Conservation (phyloP, 2,329 filamentous ascomycete genomes). For the Aspergillus sergii region DNA sequence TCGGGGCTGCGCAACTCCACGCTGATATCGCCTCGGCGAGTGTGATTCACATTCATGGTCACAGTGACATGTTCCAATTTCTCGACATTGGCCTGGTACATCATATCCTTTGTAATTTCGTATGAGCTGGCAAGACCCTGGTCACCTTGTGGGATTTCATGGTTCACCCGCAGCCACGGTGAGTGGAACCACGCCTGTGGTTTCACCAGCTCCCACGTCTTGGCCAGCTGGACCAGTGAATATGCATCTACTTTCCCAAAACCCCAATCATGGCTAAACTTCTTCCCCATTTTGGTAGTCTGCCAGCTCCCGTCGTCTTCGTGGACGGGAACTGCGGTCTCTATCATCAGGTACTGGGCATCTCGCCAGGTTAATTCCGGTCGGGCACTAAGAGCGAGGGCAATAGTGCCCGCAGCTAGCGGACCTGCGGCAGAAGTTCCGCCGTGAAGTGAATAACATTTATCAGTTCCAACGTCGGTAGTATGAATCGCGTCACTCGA, state of each 20-base stretch:
- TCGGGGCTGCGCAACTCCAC: slow-evolving; percentile 87
- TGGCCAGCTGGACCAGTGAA: slow-evolving; percentile 80
- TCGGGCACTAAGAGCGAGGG: slow-evolving; percentile 79
- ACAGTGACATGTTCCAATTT: slow-evolving; percentile 92
- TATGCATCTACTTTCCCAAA: slow-evolving; percentile 95
- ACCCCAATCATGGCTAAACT: slow-evolving; percentile 92
- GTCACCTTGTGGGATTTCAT: slow-evolving; percentile 81
- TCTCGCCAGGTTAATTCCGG: slow-evolving; percentile 93
- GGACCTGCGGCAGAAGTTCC: slow-evolving; percentile 95
- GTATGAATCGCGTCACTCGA: slow-evolving; percentile 89
- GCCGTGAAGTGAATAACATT: slow-evolving; percentile 80
- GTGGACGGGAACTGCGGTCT: slow-evolving; percentile 81
- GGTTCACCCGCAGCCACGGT: slow-evolving; percentile 88
- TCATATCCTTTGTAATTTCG: slow-evolving; percentile 77
- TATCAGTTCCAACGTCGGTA: slow-evolving; percentile 84
- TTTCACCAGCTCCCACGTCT: slow-evolving; percentile 84
- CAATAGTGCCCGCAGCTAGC: slow-evolving; percentile 87
- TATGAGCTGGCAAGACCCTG: slow-evolving; percentile 78
- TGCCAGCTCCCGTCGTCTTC: slow-evolving; percentile 77
- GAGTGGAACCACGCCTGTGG: slow-evolving; percentile 94
- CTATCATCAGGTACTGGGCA: slow-evolving; percentile 84
- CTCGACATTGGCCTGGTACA: slow-evolving; percentile 79
- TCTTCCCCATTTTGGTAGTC: slow-evolving; percentile 74
- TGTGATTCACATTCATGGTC: slow-evolving; percentile 94
- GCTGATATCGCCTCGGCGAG: slow-evolving; percentile 83